A percentile compares a stretch with the other conserved stretches of the same genome.
These are phyloP conservation scores for Penicillium crystallinum DNA, from an alignment of 495 filamentous ascomycete genomes.

Conservation along the genomic window DNA sequence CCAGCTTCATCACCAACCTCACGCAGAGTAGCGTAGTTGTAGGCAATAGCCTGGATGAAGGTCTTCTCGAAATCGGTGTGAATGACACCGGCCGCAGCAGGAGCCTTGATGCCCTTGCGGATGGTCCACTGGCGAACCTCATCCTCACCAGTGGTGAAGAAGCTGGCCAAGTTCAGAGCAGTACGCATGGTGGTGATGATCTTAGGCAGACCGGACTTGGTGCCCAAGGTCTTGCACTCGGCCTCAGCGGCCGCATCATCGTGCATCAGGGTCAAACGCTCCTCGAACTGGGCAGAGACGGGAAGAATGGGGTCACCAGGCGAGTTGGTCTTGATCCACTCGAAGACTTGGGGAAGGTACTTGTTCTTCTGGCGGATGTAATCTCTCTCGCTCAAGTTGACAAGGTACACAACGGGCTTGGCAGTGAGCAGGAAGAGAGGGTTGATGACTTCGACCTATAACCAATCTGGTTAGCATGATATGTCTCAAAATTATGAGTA, in stretches of 20 bases:
- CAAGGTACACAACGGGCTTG: conserved; percentile 94
- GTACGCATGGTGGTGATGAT: conserved; percentile 92
- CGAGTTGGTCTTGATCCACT: conserved; percentile 90
- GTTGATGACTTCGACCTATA: conserved; percentile 95
- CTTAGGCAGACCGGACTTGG: conserved; percentile 88
- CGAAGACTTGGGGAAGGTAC: conserved; percentile 84
- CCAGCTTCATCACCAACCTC: conserved; percentile 83
- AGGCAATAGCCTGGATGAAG: conserved; percentile 94
- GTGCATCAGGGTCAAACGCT: conserved; percentile 75
- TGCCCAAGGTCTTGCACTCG: conserved; percentile 84
- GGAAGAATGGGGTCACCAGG: conserved; percentile 85
- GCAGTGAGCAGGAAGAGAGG: conserved; percentile 90
- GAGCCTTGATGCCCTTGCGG: conserved; percentile 92
- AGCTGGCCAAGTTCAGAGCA: conserved; percentile 80
- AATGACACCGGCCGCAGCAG: conserved; percentile 95
- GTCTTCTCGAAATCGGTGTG: conserved; percentile 99
- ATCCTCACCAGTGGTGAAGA: conserved; percentile 96
- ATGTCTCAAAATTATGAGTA: conserved; percentile 23
- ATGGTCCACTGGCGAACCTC: conserved; percentile 99
- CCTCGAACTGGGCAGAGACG: conserved; percentile 87
- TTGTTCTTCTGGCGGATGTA: conserved; percentile 99
- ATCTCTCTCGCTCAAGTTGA: conserved; percentile 95
- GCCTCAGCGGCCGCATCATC: conserved; percentile 72
- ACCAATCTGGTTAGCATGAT: conserved; percentile 19
- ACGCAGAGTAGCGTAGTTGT: conserved; percentile 71